Evolutionary conservation across 331 rosid species (phyloP), one percentile per base, ranked within the genome.

Genomic region (Ulmus americana): DNA sequence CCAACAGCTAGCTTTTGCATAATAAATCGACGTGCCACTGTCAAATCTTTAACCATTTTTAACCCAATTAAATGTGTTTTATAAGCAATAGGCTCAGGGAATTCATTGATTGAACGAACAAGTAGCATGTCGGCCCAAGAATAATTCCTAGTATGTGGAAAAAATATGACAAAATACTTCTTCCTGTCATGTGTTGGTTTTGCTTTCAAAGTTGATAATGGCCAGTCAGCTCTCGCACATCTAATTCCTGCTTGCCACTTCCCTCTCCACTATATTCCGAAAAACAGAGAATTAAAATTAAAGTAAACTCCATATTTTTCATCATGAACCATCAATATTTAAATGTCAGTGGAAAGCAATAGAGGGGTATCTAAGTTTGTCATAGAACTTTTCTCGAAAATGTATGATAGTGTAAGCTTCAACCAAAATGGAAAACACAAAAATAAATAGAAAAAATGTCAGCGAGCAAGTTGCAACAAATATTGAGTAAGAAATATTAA

Each of bases 201-300:
- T 72, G 99, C 99, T 85, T 69, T 94, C 82, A 94, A 76, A 76
- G 95, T 87, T 42, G 97, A 82, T 70, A 90, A 80, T 0, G 99
- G 99, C 95, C 97, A 90, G 78, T 94, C 99, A 55, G 95, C 97
- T 80, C 91, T 84, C 22, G 90, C 83, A 67, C 99, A 94, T 76
- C 95, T 82, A 72, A 94, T 87, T 70, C 99, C 97, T 55, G 95
- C 91, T 81, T 87, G 90, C 99, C 99, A 90, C 82, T 85, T 94
- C 68, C 99, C 99, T 75, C 99, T 85, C 95, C 99, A 85, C 99
- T 94, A 63, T 59, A 68, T 68, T 79, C 79, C 77, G 79, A 55
- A 48, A 61, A 77, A 77, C 20, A 73, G 45, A 56, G 39, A 64
- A 75, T 14, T 49, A 54, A 55, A 55, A 47, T 56, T 42, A 51